Evolutionary conservation across 164 flowering plant species (phyloP), one percentile per base, ranked within the genome.

Genomic region (Euptelea pleiosperma): DNA sequence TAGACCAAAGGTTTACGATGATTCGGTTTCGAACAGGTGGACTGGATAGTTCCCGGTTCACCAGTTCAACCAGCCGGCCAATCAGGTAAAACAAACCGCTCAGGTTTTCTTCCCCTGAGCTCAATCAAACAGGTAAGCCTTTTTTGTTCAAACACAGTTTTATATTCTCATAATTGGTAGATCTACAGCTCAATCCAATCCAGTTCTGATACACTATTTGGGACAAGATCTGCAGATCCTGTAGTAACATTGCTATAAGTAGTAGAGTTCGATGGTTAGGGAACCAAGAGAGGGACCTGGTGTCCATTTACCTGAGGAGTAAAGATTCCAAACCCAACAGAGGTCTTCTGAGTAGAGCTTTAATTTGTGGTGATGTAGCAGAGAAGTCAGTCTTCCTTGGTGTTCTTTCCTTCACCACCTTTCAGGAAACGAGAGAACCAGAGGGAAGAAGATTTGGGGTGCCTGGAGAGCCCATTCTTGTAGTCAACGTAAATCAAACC

Each of bases 401-500:
- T 75, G 10, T 67, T 37, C 60, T 75, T 76, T 31, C 49, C 73
- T 46, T 74, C 72, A 33, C 24, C 50, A 18, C 77, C 80, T 73
- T 73, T 84, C 62, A 91, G 55, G 68, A 88, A 83, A 45, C 65
- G 73, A 50, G 70, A 55, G 76, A 89, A 91, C 98, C 98, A 91
- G 50, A 80, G 71, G 6, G 98, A 92, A 28, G 96, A 91, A 47
- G 94, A 83, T 61, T 91, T 91, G 2, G 90, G 92, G 58, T 85
- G 96, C 47, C 96, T 74, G 10, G 77, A 31, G 6, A 88, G 85
- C 21, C 84, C 87, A 25, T 91, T 83, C 81, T 83, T 86, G 84
- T 78, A 88, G 66, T 91, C 96, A 44, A 88, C 92, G 40, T 79
- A 85, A 33, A 88, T 70, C 71, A 91, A 46, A 50, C 98, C 98